Base-by-base conservation (phyloP, 2,329 filamentous ascomycete species). In the Coleophoma cylindrospora region DNA sequence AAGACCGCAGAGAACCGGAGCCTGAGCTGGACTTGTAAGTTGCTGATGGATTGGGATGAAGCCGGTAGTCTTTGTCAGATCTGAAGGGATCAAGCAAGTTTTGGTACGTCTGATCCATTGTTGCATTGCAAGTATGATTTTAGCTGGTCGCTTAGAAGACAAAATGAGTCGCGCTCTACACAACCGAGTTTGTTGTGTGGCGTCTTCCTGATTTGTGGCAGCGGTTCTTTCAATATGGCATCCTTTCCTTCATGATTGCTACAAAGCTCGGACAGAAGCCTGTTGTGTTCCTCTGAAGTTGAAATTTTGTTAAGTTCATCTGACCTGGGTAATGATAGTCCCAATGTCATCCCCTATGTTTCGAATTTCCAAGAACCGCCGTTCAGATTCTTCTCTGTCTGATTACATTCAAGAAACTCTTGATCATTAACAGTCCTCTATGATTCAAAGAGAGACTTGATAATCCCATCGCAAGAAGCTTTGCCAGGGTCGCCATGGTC, bases 1-100 rank as follows among this genome's bases (percentile, higher is more conserved):
- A 50, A 11, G 54, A 40, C 15, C 53, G 48, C 8, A 50, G 40
- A 32, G 27, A 27, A 10, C 9, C 27, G 9, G 27, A 27, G 50
- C 49, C 14, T 54, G 56, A 15, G 45, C 40, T 3, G 32, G 49
- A 49, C 4, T 56, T 14, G 6, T 40, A 48, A n/a, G 50, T 32
- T 32, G 54, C 34, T 32, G 57, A 57, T n/a, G 60, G 60, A 0
- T 43, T 46, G 6, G 58, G 58, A 44, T 61, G 60, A 17, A 62
- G 50, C 58, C 57, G 60, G 15, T 58, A 62, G 12, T 62, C 58
- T 9, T 50, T 40, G 12, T 59, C 52, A 34, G 51, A 49, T 13
- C 50, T 48, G 17, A 54, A 58, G 3, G 57, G 57, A 45, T 59
- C 55, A 2, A 58, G 50, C 3, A 58, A 50, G 15, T 40, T 40